These are phyloP conservation scores for Postia placenta DNA, from an alignment of 768 basidiomycete genomes.

Conservation along the genomic window DNA sequence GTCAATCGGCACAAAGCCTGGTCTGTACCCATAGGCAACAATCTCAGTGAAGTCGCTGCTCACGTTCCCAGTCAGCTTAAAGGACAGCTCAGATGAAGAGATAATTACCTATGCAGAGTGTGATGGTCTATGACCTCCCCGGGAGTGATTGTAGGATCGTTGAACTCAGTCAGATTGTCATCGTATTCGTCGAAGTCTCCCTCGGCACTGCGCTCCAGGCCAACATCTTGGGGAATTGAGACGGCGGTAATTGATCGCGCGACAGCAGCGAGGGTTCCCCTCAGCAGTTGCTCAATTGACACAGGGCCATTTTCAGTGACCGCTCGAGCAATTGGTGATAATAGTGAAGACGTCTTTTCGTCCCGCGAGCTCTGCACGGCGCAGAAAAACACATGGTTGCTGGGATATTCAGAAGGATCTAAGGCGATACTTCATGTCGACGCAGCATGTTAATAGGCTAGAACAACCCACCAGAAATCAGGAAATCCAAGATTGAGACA, in stretches of 20 bases:
- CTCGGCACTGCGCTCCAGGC: no score
- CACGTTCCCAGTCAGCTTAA: conserved; percentile 4
- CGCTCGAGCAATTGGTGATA: conserved; percentile 39
- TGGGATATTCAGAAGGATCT: conserved; percentile 68
- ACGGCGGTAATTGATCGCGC: no score
- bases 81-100: no score
- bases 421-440: no score
- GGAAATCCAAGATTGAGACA: conserved; percentile 34
- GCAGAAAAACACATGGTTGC: conserved; percentile 52
- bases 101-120: conserved; percentile 16
- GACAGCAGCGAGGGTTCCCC: conserved; percentile 34
- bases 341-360: conserved; percentile 30
- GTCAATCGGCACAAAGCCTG: conserved; percentile 49
- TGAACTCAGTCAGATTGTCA: conserved; percentile 28
- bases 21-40: conserved; percentile 49
- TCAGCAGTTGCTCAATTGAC: conserved; percentile 39
- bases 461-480: conserved; percentile 48
- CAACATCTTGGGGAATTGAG: no score
- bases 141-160: conserved; percentile 2
- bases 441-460: no score
- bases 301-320: conserved; percentile 36
- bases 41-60: conserved; percentile 54
- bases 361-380: conserved; percentile 48
- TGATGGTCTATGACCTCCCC: conserved; percentile 7
- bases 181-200: conserved; percentile 28